These are phyloP conservation scores for Monosporascus ibericus DNA, from an alignment of 2,329 filamentous ascomycete species.

Conservation along the genomic window DNA sequence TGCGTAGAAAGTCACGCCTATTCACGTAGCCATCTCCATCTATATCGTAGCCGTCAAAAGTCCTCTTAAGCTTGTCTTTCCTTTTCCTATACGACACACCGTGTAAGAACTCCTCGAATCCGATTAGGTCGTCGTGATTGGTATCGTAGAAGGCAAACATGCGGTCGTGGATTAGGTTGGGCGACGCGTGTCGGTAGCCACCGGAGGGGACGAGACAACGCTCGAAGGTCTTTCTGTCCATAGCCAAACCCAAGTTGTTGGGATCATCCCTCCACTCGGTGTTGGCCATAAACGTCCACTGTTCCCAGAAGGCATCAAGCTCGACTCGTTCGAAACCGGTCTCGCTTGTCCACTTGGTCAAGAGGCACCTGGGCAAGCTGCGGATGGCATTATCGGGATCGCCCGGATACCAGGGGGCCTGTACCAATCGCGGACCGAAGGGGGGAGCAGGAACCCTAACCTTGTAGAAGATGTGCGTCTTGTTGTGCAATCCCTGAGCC, in stretches of 20 bases:
- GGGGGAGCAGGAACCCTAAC: slow-evolving; percentile 84
- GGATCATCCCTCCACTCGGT: slow-evolving; percentile 79
- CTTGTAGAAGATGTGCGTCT: slow-evolving; percentile 96
- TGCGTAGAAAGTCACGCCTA: slow-evolving; percentile 79
- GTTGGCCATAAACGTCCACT: slow-evolving; percentile 91
- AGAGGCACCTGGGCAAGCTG: slow-evolving; percentile 60
- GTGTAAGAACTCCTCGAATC: slow-evolving; percentile 84
- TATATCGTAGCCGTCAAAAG: slow-evolving; percentile 87
- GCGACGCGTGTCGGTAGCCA: slow-evolving; percentile 67
- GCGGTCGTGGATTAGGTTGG: slow-evolving; percentile 89
- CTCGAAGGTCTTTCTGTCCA: slow-evolving; percentile 90
- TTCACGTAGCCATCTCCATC: slow-evolving; percentile 82
- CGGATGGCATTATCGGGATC: slow-evolving; percentile 68
- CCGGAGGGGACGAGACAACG: slow-evolving; percentile 83
- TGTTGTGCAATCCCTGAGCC: slow-evolving; percentile 67
- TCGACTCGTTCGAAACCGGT: slow-evolving; percentile 80
- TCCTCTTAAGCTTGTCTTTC: slow-evolving; percentile 63
- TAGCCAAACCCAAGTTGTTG: slow-evolving; percentile 69
- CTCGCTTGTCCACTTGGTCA: slow-evolving; percentile 62
- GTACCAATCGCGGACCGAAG: slow-evolving; percentile 72
- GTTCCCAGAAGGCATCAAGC: slow-evolving; percentile 90
- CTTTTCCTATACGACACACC: slow-evolving; percentile 67
- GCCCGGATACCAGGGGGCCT: slow-evolving; percentile 82
- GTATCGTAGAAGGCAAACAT: slow-evolving; percentile 97
- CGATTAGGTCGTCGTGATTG: slow-evolving; percentile 80